A percentile compares a stretch with the other conserved stretches of the same genome.
Evolutionary conservation across 2,329 filamentous ascomycete species (phyloP).

Genomic region (Nectriaceae sp.): DNA sequence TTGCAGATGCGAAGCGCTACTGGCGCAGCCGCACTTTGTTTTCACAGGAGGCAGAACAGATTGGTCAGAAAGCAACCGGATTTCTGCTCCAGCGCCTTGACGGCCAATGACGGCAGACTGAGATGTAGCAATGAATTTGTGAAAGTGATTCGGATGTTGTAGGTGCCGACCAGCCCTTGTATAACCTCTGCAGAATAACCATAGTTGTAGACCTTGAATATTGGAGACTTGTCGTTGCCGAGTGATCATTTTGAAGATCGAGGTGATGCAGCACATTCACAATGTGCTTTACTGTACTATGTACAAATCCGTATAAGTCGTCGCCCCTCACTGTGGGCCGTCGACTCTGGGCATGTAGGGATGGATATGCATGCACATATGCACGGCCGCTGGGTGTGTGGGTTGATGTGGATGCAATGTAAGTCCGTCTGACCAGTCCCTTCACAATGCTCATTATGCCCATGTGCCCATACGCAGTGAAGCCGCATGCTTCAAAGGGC

Average conservation of each 20-base stretch:
- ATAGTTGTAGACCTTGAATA: too few relatives aligned
- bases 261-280: too few relatives aligned
- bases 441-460: constrained; percentile 17
- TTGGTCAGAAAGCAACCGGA: constrained; percentile 4
- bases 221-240: too few relatives aligned
- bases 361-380: constrained; percentile 24
- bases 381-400: constrained; percentile 19
- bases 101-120: too few relatives aligned
- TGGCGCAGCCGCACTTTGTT: constrained; percentile 20
- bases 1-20: constrained; percentile 21
- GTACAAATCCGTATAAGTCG: neutral
- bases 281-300: too few relatives aligned
- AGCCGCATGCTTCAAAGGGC: too few relatives aligned
- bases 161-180: too few relatives aligned
- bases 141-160: too few relatives aligned
- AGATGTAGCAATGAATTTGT: too few relatives aligned
- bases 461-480: constrained; percentile 7
- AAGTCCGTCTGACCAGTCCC: constrained; percentile 11
- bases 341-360: constrained; percentile 16
- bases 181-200: too few relatives aligned
- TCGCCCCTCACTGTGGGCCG: constrained; percentile 6
- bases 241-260: too few relatives aligned
- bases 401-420: constrained; percentile 10
- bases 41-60: constrained; percentile 4
- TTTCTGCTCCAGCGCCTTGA: neutral